Evolutionary conservation across 768 basidiomycete species (phyloP).

Genomic region (Chlorophyllum brunneum): DNA sequence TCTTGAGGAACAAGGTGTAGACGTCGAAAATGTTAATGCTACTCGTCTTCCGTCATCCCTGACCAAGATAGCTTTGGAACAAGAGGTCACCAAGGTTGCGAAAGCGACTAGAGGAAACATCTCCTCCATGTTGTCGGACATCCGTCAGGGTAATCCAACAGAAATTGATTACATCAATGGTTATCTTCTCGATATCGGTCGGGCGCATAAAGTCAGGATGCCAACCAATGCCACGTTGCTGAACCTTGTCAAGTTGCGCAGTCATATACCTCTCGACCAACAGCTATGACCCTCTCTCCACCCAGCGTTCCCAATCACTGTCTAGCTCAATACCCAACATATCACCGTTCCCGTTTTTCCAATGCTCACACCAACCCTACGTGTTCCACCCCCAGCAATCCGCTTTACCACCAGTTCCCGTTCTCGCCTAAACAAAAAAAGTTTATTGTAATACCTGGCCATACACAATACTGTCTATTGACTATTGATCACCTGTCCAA

Average conservation of each 20-base stretch:
- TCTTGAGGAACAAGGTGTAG: conserved; percentile 24
- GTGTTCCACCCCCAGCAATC: too few species aligned
- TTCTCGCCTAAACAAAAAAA: too few species aligned
- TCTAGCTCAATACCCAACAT: not conserved
- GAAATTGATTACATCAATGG: conserved; percentile 86
- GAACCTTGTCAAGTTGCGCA: conserved; percentile 58
- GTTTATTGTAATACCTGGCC: too few species aligned
- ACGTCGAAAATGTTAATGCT: conserved; percentile 22
- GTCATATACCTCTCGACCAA: conserved; percentile 51
- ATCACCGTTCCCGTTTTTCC: too few species aligned
- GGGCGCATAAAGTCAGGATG: conserved; percentile 51
- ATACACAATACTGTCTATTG: not conserved
- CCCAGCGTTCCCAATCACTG: not conserved
- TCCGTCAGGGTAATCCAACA: conserved; percentile 56
- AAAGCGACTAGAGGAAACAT: conserved; percentile 58
- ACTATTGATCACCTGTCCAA: not conserved
- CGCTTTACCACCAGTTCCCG: too few species aligned
- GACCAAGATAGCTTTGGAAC: too few species aligned
- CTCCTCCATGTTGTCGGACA: conserved; percentile 79
- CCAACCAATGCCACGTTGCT: conserved; percentile 53
- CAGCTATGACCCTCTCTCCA: conserved; percentile 21
- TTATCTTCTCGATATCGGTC: conserved; percentile 65
- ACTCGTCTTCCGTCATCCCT: conserved; percentile 47
- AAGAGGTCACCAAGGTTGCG: conserved; percentile 58
- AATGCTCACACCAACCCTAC: too few species aligned